These are phyloP conservation scores for Trichoderma citrinoviride DNA, from an alignment of 2,329 filamentous ascomycete genomes.

Conservation along the genomic window DNA sequence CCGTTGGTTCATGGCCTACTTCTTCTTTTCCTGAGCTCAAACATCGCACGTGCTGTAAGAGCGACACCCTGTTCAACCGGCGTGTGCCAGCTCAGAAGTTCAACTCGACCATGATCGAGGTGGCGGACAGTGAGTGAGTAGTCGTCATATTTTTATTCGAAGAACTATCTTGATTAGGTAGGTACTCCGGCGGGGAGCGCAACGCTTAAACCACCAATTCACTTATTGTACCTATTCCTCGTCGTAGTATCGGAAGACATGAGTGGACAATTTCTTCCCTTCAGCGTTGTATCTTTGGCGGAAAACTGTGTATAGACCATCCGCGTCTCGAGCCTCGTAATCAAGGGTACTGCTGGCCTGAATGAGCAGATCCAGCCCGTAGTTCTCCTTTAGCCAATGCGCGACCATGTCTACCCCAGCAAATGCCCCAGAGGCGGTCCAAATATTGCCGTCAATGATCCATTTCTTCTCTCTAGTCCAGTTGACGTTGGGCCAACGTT, in stretches of 20 bases:
- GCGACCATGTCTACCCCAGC: conserved; percentile 47
- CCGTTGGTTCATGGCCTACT: not conserved
- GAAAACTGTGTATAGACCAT: conserved; percentile 32
- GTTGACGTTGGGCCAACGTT: conserved; percentile 40
- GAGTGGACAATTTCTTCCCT: not conserved
- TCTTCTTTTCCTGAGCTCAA: not conserved
- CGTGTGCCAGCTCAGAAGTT: not conserved
- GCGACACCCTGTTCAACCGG: not conserved
- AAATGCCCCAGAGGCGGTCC: conserved; percentile 45
- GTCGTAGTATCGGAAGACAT: not conserved
- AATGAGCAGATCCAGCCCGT: conserved; percentile 32
- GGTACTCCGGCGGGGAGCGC: too few relatives aligned
- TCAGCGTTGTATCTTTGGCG: conserved; percentile 30
- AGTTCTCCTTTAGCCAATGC: conserved; percentile 40
- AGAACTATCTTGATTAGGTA: too few relatives aligned
- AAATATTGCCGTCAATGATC: conserved; percentile 45
- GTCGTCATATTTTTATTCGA: not conserved
- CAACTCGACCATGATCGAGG: not conserved
- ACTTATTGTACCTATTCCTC: not conserved
- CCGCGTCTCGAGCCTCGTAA: conserved; percentile 36
- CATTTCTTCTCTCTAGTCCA: conserved; percentile 46
- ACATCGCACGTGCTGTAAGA: not conserved
- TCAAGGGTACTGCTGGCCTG: conserved; percentile 31
- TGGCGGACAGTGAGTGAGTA: too few relatives aligned
- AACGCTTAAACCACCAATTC: not conserved